Evolutionary conservation across 2,329 filamentous ascomycete genomes (phyloP), one percentile per base, ranked within the genome.

Genomic region (Calonectria pseudoturangicola): DNA sequence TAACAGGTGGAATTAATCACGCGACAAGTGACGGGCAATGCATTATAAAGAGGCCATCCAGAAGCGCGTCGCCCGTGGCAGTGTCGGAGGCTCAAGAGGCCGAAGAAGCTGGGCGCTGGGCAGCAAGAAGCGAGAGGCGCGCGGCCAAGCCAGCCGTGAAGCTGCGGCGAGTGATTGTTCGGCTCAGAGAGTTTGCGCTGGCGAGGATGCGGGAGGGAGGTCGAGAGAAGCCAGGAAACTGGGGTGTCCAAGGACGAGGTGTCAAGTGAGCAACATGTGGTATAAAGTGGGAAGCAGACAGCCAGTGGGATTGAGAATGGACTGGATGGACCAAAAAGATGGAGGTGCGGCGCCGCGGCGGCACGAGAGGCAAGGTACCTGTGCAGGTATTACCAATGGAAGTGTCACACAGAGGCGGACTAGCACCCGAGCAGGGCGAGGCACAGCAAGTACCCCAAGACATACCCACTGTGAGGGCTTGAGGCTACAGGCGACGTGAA

Each of bases 1-100:
- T 70, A 73, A 72, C 67, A 68, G 64, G 67, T 62, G 48, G 66
- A 64, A 64, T 62, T 70, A 70, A 73, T 79, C 76, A 81, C 76
- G 75, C 72, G 68, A 73, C 62, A 33, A 68, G 71, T 72, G 68
- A 72, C 45, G 69, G 73, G 70, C 73, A 74, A 75, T 75, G 70
- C 82, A 83, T 84, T 74, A 80, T 84, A 79, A 79, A 75, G 75
- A 72, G 74, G 78, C 75, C 80, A 82, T 82, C 56, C 77, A 81
- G 73, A 73, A 74, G 74, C 75, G 79, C 79, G 79, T 80, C 70
- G 68, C 62, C 60, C 45, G 54, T 54, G 58, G 51, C 54, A 63
- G 36, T 63, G 39, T 39, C 58, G 48, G 66, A 25, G 56, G 48
- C 66, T 69, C 66, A 41, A 50, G 30, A 60, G 45, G 41, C 54